Evolutionary conservation across 257 asterid species (phyloP).

Genomic region (Solanum peruvianum): DNA sequence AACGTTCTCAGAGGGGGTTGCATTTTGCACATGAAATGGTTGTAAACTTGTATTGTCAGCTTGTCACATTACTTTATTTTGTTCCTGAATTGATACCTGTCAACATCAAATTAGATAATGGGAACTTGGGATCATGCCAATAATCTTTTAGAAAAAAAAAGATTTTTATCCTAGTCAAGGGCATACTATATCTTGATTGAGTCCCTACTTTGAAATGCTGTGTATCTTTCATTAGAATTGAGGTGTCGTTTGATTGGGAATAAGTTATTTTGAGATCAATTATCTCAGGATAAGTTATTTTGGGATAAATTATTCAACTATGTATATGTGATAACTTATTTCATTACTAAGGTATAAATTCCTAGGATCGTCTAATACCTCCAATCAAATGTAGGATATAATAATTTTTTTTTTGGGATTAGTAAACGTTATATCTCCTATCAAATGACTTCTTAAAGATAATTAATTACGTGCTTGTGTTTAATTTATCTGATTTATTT

Average conservation of each 20-base stretch:
- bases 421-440: no score
- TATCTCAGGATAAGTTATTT: no score
- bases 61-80: not conserved
- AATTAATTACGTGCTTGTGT: no score
- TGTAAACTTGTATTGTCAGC: not conserved
- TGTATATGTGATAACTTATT: not conserved
- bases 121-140: not conserved
- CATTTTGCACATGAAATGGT: not conserved
- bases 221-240: not conserved
- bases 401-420: not conserved
- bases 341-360: no score
- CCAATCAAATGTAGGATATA: rapidly evolving
- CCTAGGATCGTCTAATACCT: not conserved
- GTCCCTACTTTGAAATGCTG: not conserved
- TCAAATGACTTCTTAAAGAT: not conserved
- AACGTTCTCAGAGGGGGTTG: not conserved
- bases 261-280: no score
- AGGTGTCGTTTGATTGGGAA: no score
- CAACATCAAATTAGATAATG: not conserved
- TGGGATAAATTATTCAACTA: no score
- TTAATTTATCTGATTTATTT: not conserved
- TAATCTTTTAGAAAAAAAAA: not conserved
- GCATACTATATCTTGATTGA: not conserved
- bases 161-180: not conserved
- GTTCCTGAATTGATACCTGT: not conserved